phyloP scores from a whole-genome alignment of 306 rosid species.

The Pterocarpus santalinus region DNA sequence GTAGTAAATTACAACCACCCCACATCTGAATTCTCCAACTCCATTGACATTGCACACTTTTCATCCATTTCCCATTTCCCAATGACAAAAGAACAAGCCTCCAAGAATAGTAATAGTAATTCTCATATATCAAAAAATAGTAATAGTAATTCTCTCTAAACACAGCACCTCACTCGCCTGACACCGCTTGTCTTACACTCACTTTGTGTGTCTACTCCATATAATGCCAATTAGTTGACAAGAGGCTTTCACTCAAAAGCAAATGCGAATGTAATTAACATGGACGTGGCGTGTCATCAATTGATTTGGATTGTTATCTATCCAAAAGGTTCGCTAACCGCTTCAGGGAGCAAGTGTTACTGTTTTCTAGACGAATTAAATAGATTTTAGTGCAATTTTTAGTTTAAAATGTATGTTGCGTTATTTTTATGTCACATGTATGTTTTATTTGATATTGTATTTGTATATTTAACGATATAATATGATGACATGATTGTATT shows the following conservation, averaged over 20 bases:
- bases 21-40: neutral
- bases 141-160: neutral
- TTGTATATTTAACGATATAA: too few relatives aligned
- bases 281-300: neutral
- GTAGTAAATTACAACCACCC: neutral
- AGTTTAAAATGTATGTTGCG: neutral
- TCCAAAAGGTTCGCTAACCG: neutral
- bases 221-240: neutral
- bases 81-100: neutral
- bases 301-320: neutral
- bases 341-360: conserved; percentile 1
- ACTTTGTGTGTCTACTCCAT: neutral
- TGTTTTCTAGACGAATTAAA: neutral
- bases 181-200: neutral
- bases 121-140: too few relatives aligned
- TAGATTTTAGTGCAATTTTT: neutral
- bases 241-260: neutral
- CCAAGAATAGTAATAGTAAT: neutral
- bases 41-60: neutral
- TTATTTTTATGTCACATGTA: neutral
- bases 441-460: neutral
- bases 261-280: neutral
- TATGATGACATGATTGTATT: neutral
- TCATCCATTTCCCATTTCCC: conserved; percentile 2
- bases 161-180: neutral